A percentile compares a stretch with the other conserved stretches of the same genome.
These are phyloP conservation scores for Podila clonocystis DNA, from an alignment of 192 early-diverging fungal species.

Conservation along the genomic window DNA sequence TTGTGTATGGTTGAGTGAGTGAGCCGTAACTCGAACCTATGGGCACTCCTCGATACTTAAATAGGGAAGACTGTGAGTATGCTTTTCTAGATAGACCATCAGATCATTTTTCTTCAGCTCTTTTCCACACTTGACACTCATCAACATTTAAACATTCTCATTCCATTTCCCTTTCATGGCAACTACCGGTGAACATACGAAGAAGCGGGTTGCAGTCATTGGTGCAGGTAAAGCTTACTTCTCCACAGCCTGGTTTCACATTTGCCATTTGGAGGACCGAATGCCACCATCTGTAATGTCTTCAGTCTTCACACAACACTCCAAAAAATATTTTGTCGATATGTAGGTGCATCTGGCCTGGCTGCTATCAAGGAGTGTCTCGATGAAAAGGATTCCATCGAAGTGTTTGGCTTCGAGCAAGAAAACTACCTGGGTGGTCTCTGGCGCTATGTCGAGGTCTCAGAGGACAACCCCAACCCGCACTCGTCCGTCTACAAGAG, in stretches of 20 bases:
- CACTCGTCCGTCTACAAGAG: slow-evolving; percentile 67
- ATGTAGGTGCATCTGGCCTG: slow-evolving; percentile 60
- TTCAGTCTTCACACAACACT: background rate
- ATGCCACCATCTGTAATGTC: background rate
- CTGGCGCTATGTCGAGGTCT: slow-evolving; percentile 65
- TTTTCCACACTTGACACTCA: background rate
- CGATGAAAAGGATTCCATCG: slow-evolving; percentile 59
- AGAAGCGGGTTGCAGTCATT: slow-evolving; percentile 14
- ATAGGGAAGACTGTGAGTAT: too few relatives aligned
- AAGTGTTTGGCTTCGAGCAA: slow-evolving; percentile 66
- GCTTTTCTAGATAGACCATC: too few relatives aligned
- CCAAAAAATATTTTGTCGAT: background rate
- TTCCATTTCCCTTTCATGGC: background rate
- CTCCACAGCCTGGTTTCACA: background rate
- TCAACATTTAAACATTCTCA: background rate
- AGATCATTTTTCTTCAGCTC: too few relatives aligned
- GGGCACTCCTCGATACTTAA: too few relatives aligned
- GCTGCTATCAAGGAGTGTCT: slow-evolving; percentile 65
- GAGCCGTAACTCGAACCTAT: too few relatives aligned
- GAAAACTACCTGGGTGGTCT: slow-evolving; percentile 60
- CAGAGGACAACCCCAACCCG: slow-evolving; percentile 49
- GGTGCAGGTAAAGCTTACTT: slow-evolving; percentile 10
- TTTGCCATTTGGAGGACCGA: background rate
- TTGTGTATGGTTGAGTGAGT: too few relatives aligned
- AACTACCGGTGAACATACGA: background rate